Conservation (phyloP, 345 rosid genomes). For the Populus ilicifolia region DNA sequence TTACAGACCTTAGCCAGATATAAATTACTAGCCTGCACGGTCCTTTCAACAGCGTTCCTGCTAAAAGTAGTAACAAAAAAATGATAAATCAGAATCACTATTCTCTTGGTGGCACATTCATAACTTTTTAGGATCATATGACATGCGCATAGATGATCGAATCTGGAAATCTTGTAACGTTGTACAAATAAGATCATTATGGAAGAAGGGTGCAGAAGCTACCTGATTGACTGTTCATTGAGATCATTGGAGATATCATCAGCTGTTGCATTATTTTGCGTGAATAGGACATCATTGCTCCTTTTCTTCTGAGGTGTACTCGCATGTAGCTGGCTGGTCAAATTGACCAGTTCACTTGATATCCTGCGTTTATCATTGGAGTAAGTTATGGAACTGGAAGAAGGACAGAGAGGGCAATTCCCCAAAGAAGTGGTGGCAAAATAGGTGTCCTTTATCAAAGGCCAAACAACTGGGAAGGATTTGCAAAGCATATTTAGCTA, state of each 20-base stretch:
- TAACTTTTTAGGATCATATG: background rate
- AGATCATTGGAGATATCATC: conserved; percentile 35
- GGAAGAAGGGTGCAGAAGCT: conserved; percentile 4
- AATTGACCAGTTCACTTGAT: conserved; percentile 46
- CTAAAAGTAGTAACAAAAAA: background rate
- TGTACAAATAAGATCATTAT: background rate
- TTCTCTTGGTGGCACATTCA: background rate
- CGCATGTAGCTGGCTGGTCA: conserved; percentile 39
- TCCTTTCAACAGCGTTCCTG: conserved; percentile 48
- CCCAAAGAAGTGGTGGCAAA: background rate
- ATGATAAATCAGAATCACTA: background rate
- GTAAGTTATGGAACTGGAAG: background rate
- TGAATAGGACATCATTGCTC: conserved; percentile 35
- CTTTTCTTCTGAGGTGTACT: conserved; percentile 37
- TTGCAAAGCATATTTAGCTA: background rate
- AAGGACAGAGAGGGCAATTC: background rate
- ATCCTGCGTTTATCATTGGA: conserved; percentile 36
- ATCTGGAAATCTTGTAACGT: background rate
- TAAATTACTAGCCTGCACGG: conserved; percentile 44
- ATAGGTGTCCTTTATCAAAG: background rate
- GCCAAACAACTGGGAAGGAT: background rate
- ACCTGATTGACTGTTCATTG: conserved; percentile 46
- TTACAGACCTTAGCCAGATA: conserved; percentile 58
- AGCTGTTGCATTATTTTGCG: conserved; percentile 24
- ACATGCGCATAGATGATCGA: background rate